These are phyloP conservation scores for Cercophora scortea DNA, from an alignment of 495 filamentous ascomycete species.

Conservation along the genomic window DNA sequence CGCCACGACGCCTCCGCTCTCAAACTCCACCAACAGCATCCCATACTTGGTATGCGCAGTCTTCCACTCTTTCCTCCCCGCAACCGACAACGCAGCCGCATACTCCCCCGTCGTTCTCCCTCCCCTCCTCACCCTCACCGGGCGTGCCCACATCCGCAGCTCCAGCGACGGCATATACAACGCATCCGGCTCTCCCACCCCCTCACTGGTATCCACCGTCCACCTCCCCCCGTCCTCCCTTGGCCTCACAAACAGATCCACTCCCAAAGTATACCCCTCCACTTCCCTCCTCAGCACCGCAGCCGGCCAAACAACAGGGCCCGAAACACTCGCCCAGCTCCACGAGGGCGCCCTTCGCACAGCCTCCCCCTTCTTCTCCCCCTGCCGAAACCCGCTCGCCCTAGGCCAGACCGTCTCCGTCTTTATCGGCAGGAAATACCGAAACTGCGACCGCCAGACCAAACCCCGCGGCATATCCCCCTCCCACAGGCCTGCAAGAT, in stretches of 20 bases:
- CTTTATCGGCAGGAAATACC: background rate
- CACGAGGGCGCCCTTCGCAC: constrained; percentile 1
- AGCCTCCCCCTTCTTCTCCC: background rate
- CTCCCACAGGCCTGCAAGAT: background rate
- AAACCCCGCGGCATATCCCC: background rate
- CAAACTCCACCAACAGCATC: background rate
- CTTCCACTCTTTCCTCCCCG: background rate
- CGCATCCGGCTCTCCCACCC: background rate
- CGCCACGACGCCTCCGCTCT: background rate
- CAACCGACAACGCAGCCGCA: background rate
- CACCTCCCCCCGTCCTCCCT: background rate
- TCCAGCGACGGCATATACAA: background rate
- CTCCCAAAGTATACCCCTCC: too few species aligned
- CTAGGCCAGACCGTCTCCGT: background rate
- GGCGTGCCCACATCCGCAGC: background rate
- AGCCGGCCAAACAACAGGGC: background rate
- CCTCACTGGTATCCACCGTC: background rate
- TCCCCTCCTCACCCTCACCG: background rate
- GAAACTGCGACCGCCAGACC: background rate
- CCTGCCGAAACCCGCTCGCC: background rate
- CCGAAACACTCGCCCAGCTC: constrained; percentile 1
- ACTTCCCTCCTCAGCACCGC: background rate
- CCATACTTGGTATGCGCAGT: background rate
- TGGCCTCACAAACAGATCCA: background rate
- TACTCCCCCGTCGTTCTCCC: background rate